phyloP scores from a whole-genome alignment of 352 stramenopile species.

The Elongisporangium anandrum region DNA sequence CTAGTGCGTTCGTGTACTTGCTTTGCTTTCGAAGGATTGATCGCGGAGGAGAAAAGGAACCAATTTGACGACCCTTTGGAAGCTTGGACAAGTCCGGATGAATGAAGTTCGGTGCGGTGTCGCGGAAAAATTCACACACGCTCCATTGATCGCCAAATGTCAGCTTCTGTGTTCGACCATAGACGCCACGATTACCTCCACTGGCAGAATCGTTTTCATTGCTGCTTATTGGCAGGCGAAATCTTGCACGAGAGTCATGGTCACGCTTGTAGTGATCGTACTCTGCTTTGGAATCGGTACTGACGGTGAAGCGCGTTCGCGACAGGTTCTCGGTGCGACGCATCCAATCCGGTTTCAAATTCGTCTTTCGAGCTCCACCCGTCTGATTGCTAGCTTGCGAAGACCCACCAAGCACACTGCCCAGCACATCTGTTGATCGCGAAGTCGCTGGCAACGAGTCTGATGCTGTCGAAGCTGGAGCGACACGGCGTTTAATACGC shows the following conservation, averaged over 20 bases:
- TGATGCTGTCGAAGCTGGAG: neutral
- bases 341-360: conserved; percentile 73
- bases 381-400: neutral
- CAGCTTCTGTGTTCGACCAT: conserved; percentile 48
- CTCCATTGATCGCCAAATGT: conserved; percentile 59
- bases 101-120: conserved; percentile 22
- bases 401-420: neutral
- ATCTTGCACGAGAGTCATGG: neutral
- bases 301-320: conserved; percentile 59
- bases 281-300: conserved; percentile 45
- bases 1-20: conserved; percentile 46
- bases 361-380: neutral
- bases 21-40: conserved; percentile 50
- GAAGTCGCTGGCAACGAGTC: neutral
- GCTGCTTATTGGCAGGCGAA: neutral
- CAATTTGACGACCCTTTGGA: conserved; percentile 1
- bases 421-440: neutral
- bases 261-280: conserved; percentile 37
- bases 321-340: conserved; percentile 57
- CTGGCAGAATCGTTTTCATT: neutral
- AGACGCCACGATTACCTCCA: conserved; percentile 35
- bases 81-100: conserved; percentile 18
- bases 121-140: conserved; percentile 43
- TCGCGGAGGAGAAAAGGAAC: conserved; percentile 10
- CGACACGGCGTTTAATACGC: neutral